These are phyloP conservation scores for Phytophthora pinifolia DNA, from an alignment of 352 stramenopile species.

Conservation along the genomic window DNA sequence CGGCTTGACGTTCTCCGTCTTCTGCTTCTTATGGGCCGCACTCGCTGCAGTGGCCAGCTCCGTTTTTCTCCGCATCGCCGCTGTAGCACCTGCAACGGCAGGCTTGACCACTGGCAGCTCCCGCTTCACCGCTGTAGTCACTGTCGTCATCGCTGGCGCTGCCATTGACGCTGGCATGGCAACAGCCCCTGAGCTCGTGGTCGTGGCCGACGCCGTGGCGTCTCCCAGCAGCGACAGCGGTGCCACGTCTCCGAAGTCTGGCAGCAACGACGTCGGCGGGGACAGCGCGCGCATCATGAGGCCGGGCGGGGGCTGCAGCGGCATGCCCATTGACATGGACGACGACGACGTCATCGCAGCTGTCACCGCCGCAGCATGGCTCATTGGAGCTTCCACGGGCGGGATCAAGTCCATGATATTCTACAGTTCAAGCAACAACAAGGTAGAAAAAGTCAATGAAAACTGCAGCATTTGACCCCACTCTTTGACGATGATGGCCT, in stretches of 20 bases:
- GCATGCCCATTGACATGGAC: conserved; percentile 46
- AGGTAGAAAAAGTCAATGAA: not conserved
- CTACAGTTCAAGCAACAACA: conserved; percentile 29
- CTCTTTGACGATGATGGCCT: too few species aligned
- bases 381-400: conserved; percentile 36
- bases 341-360: conserved; percentile 8
- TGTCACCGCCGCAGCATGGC: conserved; percentile 17
- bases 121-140: conserved; percentile 32
- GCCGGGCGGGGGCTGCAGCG: conserved; percentile 53
- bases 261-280: conserved; percentile 63
- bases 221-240: conserved; percentile 41
- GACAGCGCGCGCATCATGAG: conserved; percentile 79
- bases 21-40: conserved; percentile 42
- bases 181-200: conserved; percentile 8
- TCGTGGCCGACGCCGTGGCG: conserved; percentile 11
- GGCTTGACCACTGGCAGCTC: conserved; percentile 31
- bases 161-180: conserved; percentile 10
- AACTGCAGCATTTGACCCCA: not conserved
- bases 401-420: conserved; percentile 84
- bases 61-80: conserved; percentile 26
- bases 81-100: conserved; percentile 12
- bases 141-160: conserved; percentile 17
- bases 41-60: conserved; percentile 21
- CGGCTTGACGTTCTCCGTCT: conserved; percentile 49
- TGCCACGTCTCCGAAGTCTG: conserved; percentile 52